Conservation (phyloP, 2,329 filamentous ascomycete species). For the Dryadomyces quercus-mongolicae region DNA sequence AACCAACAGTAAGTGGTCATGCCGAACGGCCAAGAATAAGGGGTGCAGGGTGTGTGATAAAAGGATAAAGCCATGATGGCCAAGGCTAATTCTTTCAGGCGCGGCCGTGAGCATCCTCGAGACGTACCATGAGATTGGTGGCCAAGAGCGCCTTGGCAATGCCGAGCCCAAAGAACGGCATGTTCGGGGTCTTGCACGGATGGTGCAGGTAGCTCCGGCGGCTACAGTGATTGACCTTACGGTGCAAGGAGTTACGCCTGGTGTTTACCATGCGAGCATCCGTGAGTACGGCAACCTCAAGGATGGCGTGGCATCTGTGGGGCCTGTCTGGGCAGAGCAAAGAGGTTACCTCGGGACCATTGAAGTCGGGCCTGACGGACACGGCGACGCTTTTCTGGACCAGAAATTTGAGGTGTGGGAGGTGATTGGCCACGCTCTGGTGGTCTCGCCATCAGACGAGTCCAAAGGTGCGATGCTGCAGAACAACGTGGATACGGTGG, state of each 20-base stretch:
- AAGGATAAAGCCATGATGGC: too few species aligned
- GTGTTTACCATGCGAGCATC: conserved; percentile 73
- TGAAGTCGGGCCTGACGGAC: conserved; percentile 61
- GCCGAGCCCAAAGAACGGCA: conserved; percentile 29
- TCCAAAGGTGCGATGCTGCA: conserved; percentile 41
- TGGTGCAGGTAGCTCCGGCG: conserved; percentile 77
- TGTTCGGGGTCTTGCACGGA: conserved; percentile 77
- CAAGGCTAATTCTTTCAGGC: conserved; percentile 26
- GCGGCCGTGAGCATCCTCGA: conserved; percentile 94
- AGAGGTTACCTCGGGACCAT: conserved; percentile 62
- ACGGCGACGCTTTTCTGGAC: conserved; percentile 71
- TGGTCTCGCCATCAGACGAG: conserved; percentile 58
- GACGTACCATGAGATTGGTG: conserved; percentile 52
- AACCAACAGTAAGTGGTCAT: conserved; percentile 57
- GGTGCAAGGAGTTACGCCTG: conserved; percentile 67
- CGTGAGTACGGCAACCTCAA: conserved; percentile 81
- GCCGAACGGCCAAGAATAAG: neutral
- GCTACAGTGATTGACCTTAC: conserved; percentile 82
- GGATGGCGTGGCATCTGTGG: conserved; percentile 68
- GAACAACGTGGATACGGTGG: conserved; percentile 75
- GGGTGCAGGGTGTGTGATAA: too few species aligned
- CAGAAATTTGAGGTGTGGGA: conserved; percentile 85
- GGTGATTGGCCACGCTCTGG: conserved; percentile 85
- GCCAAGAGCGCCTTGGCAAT: conserved; percentile 14
- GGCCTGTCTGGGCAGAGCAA: conserved; percentile 61